These are phyloP conservation scores for Candida namnaoensis DNA, from an alignment of 805 yeast genomes.

Conservation along the genomic window DNA sequence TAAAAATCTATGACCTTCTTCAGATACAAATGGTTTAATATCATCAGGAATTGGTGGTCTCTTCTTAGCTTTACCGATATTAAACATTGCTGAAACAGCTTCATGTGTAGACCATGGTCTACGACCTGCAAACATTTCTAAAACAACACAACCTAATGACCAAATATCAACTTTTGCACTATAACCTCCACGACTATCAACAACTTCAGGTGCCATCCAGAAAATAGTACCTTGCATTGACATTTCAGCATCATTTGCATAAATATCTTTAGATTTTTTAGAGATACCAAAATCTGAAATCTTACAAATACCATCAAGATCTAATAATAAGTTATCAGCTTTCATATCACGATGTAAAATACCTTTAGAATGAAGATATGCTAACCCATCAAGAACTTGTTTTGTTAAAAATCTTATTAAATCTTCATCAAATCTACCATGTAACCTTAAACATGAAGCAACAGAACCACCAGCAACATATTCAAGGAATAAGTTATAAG, in stretches of 20 bases:
- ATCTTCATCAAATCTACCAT: constrained; percentile 79
- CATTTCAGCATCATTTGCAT: constrained; percentile 88
- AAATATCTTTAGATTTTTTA: constrained; percentile 74
- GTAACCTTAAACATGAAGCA: constrained; percentile 71
- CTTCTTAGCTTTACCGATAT: constrained; percentile 72
- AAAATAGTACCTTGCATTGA: constrained; percentile 98
- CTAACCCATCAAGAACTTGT: constrained; percentile 77
- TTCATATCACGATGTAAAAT: constrained; percentile 91
- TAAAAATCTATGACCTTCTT: constrained; percentile 61
- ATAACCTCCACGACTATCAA: constrained; percentile 87
- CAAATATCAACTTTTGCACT: constrained; percentile 97
- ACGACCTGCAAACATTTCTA: constrained; percentile 96
- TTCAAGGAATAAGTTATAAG: constrained; percentile 83
- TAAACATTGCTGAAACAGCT: constrained; percentile 89
- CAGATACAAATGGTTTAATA: constrained; percentile 53
- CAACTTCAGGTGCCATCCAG: constrained; percentile 99
- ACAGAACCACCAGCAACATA: constrained; percentile 98
- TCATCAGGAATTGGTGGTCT: constrained; percentile 98
- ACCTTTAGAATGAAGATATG: constrained; percentile 82
- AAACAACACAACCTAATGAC: constrained; percentile 95
- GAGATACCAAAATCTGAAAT: constrained; percentile 97
- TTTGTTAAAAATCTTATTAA: constrained; percentile 63
- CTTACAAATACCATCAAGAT: constrained; percentile 88
- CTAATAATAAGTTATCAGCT: constrained; percentile 85
- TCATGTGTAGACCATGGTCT: constrained; percentile 97